These are phyloP conservation scores for Neurospora crassa DNA, from an alignment of 2,329 filamentous ascomycete species.

Conservation along the genomic window DNA sequence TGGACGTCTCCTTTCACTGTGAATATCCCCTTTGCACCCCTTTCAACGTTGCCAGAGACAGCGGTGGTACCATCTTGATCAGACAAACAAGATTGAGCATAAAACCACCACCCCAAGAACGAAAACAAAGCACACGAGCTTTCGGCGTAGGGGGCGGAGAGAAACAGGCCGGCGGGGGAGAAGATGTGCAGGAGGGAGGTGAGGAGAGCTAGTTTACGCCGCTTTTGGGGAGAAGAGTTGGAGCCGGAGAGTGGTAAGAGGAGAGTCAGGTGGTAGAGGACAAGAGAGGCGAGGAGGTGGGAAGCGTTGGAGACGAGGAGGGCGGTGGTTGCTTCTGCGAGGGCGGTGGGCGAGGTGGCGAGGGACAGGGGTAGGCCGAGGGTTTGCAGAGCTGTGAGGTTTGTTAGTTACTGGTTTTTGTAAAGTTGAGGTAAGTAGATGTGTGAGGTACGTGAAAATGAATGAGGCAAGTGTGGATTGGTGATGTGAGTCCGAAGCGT, in stretches of 20 bases:
- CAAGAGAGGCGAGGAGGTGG: conserved; percentile 66
- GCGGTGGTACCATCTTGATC: conserved; percentile 18
- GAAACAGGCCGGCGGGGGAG: conserved; percentile 80
- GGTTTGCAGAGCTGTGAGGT: background rate
- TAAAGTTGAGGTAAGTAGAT: background rate
- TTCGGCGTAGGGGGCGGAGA: conserved; percentile 81
- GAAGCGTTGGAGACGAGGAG: conserved; percentile 60
- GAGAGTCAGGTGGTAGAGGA: conserved; percentile 58
- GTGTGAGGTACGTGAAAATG: background rate
- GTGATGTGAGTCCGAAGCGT: background rate
- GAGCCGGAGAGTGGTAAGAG: conserved; percentile 27
- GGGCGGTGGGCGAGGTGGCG: background rate
- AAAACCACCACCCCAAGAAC: conserved; percentile 63
- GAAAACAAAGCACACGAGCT: conserved; percentile 68
- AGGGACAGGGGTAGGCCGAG: conserved; percentile 2
- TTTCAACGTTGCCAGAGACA: conserved; percentile 4
- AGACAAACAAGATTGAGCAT: conserved; percentile 40
- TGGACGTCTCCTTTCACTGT: conserved; percentile 31
- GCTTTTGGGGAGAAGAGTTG: background rate
- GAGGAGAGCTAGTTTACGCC: conserved; percentile 50
- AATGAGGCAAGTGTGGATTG: background rate
- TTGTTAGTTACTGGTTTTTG: background rate
- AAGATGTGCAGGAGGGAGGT: conserved; percentile 69
- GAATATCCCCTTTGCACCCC: accelerated
- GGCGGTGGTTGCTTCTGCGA: conserved; percentile 39